Evolutionary conservation across 164 flowering plant genomes (phyloP).

Genomic region (Kingdonia uniflora): DNA sequence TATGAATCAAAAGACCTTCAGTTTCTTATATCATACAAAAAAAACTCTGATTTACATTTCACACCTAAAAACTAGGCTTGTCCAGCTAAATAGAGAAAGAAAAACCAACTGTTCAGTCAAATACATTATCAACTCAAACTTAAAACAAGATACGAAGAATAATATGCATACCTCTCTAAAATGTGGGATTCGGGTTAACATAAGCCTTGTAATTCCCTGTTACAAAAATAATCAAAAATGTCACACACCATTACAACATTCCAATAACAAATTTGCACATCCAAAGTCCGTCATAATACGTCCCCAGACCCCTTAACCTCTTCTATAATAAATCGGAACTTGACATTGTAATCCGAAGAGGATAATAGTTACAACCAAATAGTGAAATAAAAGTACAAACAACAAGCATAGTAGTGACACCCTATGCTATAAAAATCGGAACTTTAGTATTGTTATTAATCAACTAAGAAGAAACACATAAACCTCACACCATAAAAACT

Average conservation of each 20-base stretch:
- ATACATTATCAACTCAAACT: neutral
- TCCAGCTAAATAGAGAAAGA: too few relatives aligned
- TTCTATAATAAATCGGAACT: neutral
- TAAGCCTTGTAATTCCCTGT: slow-evolving; percentile 77
- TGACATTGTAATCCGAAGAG: neutral
- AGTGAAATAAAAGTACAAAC: too few relatives aligned
- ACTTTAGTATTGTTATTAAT: too few relatives aligned
- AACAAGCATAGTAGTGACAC: too few relatives aligned
- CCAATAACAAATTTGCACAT: neutral
- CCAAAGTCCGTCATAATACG: neutral
- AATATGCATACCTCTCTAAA: slow-evolving; percentile 64
- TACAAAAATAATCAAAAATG: slow-evolving; percentile 4
- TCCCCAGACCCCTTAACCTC: neutral
- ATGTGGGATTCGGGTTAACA: slow-evolving; percentile 74
- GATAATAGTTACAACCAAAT: too few relatives aligned
- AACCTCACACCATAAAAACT: too few relatives aligned
- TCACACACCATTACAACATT: neutral
- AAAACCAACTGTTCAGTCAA: neutral
- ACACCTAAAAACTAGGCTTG: too few relatives aligned
- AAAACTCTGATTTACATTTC: too few relatives aligned
- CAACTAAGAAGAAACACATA: too few relatives aligned
- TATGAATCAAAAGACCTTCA: too few relatives aligned
- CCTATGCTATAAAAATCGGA: too few relatives aligned
- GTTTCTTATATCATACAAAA: too few relatives aligned
- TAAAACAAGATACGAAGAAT: neutral